Evolutionary conservation across 2,329 filamentous ascomycete species (phyloP).

Genomic region (Ceratocystis ficicola): DNA sequence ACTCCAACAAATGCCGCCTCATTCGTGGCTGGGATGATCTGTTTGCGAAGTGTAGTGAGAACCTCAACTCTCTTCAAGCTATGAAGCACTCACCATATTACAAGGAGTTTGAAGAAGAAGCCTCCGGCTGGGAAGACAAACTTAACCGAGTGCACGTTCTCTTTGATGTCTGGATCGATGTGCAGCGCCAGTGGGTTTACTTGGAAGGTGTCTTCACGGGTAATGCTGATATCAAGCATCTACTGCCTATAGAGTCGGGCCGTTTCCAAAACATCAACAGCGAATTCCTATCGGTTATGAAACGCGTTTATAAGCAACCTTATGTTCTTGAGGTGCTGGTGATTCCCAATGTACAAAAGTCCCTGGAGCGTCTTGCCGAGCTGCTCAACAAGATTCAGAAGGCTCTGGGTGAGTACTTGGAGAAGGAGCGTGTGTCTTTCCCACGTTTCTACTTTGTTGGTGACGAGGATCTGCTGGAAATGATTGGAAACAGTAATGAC

Average conservation of each 20-base stretch:
- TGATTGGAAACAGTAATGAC: constrained; percentile 98
- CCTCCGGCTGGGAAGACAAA: constrained; percentile 93
- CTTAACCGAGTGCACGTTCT: constrained; percentile 93
- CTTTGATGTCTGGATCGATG: constrained; percentile 99
- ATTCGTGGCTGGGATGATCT: constrained; percentile 97
- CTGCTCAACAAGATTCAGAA: constrained; percentile 98
- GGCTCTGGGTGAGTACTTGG: constrained; percentile 92
- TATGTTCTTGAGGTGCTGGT: constrained; percentile 92
- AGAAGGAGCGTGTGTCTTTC: constrained; percentile 94
- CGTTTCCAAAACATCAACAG: constrained; percentile 99
- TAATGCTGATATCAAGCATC: constrained; percentile 96
- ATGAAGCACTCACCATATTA: constrained; percentile 99
- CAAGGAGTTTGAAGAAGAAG: constrained; percentile 98
- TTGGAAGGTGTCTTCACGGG: constrained; percentile 97
- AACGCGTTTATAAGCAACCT: constrained; percentile 94
- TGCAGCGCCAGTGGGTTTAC: constrained; percentile 99
- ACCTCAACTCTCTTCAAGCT: constrained; percentile 90
- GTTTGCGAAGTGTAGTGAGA: constrained; percentile 96
- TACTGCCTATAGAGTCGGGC: constrained; percentile 89
- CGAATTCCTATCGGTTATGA: constrained; percentile 98
- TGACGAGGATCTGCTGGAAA: constrained; percentile 94
- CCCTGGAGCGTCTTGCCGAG: constrained; percentile 88
- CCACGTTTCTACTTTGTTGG: constrained; percentile 99
- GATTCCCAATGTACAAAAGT: constrained; percentile 92
- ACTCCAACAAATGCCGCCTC: constrained; percentile 94